Conservation (phyloP, 2,329 filamentous ascomycete species). For the Sporothrix curviconia region DNA sequence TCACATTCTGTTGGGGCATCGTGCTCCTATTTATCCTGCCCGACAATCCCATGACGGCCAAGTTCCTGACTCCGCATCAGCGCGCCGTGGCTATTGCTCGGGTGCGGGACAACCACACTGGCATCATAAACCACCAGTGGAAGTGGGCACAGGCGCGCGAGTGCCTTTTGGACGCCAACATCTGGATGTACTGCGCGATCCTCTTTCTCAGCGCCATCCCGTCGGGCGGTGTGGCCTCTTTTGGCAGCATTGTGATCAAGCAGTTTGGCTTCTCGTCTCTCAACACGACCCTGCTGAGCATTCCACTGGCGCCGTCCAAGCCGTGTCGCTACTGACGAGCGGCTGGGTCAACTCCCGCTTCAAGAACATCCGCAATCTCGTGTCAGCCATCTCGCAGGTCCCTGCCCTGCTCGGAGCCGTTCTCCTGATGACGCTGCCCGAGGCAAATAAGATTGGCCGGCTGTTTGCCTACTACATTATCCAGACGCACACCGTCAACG, state of each 20-base stretch:
- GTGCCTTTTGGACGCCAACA: slow-evolving; percentile 24
- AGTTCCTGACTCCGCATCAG: slow-evolving; percentile 30
- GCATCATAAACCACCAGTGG: slow-evolving; percentile 33
- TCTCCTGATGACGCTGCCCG: slow-evolving; percentile 41
- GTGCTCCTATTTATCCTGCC: slow-evolving; percentile 27
- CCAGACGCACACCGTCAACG: slow-evolving; percentile 44
- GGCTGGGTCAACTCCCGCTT: slow-evolving; percentile 37
- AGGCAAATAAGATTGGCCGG: slow-evolving; percentile 40
- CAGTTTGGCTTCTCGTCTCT: slow-evolving; percentile 52
- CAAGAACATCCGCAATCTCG: slow-evolving; percentile 37
- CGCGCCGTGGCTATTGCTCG: slow-evolving; percentile 33
- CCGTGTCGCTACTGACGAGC: slow-evolving; percentile 51
- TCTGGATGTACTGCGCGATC: slow-evolving; percentile 27
- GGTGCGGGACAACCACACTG: slow-evolving; percentile 33
- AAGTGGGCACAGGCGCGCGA: slow-evolving; percentile 26
- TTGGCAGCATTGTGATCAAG: slow-evolving; percentile 47
- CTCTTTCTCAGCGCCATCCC: slow-evolving; percentile 26
- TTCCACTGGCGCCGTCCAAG: slow-evolving; percentile 55
- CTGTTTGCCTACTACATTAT: slow-evolving; percentile 47
- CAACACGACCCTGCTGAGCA: slow-evolving; percentile 52
- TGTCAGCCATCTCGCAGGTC: slow-evolving; percentile 31
- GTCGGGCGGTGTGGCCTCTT: slow-evolving; percentile 25
- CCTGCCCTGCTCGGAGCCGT: slow-evolving; percentile 36
- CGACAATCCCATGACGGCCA: slow-evolving; percentile 27
- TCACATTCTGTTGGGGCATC: slow-evolving; percentile 10